Base-by-base conservation (phyloP, 2,329 filamentous ascomycete genomes). In the Neofusicoccum parvum region DNA sequence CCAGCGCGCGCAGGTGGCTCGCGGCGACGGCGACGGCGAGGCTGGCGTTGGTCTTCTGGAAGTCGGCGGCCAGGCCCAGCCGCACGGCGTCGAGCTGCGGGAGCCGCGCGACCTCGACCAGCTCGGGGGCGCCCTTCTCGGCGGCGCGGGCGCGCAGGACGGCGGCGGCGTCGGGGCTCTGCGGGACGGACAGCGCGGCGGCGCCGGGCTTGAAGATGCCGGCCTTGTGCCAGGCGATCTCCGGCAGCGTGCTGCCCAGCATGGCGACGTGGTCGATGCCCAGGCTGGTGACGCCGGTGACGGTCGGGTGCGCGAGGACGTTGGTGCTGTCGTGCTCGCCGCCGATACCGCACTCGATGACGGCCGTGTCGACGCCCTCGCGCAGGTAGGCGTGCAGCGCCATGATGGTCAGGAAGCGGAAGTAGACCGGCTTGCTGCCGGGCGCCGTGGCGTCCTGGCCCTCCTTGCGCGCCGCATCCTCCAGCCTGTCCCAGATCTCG, bases 301-400 rank as follows among this genome's bases (percentile, higher is more conserved):
- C 89, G 6, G 86, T 88, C 0, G 93, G 90, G 12, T 86, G 83
- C 11, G 84, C 81, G 5, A 99, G 78, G 23, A 98, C 86, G 73
- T 98, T 98, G 10, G 95, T 99, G 34, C 91, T 90, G 74, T 98
- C 94, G 72, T 93, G 93, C 79, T 97, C 92, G 56, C 94, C 95
- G 15, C 95, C 95, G 68, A 98, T 96, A 0, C 95, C 95, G 72
- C 92, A 96, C 79, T 99, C 95, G 39, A 98, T 85, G 10, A 98
- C 88, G 0, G 92, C 94, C 17, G 88, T 88, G 68, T 89, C 84
- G 0, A 97, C 88, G 0, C 90, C 89, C 75, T 95, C 90, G 54
- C 83, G 78, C 32, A 96, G 73, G 71, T 96, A 99, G 1, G 89
- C 85, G 72, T 96, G 93, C 72, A 96, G 87, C 1, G 94, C 94